Percentiles rank a stretch among this genome's conserved stretches.
Evolutionary conservation across 169 alveolate species (phyloP).

Genomic region (Plasmodium knowlesi): DNA sequence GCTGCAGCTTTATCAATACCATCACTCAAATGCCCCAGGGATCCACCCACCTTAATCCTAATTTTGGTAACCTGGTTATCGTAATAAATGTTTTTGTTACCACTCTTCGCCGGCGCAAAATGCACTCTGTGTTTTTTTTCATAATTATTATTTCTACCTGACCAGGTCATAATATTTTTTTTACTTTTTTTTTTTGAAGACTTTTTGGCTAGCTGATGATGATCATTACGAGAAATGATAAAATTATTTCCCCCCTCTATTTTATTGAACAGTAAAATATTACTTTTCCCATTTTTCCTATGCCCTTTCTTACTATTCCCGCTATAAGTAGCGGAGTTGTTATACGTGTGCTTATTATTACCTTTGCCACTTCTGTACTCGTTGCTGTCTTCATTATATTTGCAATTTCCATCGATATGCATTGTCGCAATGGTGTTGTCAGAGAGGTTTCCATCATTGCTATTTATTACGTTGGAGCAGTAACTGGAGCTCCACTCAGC

Average conservation of each 20-base stretch:
- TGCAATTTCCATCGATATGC: conserved; percentile 68
- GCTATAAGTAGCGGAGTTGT: background rate
- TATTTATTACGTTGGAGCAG: conserved; percentile 15
- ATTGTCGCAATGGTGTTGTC: conserved; percentile 70
- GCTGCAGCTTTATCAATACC: background rate
- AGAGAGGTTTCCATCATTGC: conserved; percentile 17
- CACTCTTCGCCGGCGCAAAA: conserved; percentile 15
- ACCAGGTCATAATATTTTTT: conserved; percentile 59
- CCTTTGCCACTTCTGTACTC: background rate
- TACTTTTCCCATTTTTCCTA: background rate
- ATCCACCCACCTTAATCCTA: background rate
- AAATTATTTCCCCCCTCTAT: background rate
- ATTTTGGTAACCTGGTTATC: conserved; percentile 11
- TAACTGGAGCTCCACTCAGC: conserved; percentile 22
- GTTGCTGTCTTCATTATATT: conserved; percentile 18
- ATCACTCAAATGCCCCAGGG: background rate
- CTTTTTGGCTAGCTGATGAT: conserved; percentile 42
- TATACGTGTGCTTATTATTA: background rate
- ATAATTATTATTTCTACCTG: conserved; percentile 46
- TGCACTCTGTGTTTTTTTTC: conserved; percentile 13
- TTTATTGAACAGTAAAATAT: conserved; percentile 2
- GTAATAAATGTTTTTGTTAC: conserved; percentile 6
- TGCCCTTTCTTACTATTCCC: background rate
- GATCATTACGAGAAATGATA: background rate
- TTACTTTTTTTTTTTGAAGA: conserved; percentile 10